Evolutionary conservation across 192 early-diverging fungal genomes (phyloP), one percentile per base, ranked within the genome.

Genomic region (Geranomyces variabilis): DNA sequence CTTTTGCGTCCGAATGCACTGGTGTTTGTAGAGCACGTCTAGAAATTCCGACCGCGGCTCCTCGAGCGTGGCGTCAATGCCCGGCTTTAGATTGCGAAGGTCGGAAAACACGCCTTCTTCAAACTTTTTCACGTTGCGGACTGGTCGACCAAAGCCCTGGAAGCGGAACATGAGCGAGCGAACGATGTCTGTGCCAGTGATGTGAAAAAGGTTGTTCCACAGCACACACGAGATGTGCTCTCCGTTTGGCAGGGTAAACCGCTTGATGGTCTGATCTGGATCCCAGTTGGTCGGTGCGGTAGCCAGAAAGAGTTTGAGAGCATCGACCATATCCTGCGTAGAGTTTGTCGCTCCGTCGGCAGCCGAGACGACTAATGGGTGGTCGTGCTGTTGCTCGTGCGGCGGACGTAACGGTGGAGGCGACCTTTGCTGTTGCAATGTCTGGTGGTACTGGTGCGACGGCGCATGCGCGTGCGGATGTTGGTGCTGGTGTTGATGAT

Each of bases 31-130:
- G 55, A 99, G 84, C 74, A 97, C 90, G 75, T 96, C 94, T 41
- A 99, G 79, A 70, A 97, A 93, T 56, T 94, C 94, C 6, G 92
- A 95, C 56, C 96, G 88, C 21, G 95, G 93, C 64, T 94, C 92
- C 81, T 97, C 97, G 19, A 97, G 83, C 13, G 90, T 88, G 21
- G 96, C 94, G 76, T 96, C 93, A n/a, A 88, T 83, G 31, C 95
- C 95, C 13, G 96, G 94, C 81, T 97, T 97, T 55, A 99, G 81
- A 71, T 96, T 96, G 55, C 97, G 78, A 66, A 99, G 81, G 73
- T 99, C 97, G 57, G 90, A 93, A 76, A 99, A 99, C 9, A 99
- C 90, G 67, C 96, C 97, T 78, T 99, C 97, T 79, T 99, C 96
- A 78, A 99, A 97, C 84, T 99, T 99, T 77, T 97, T 96, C 61